Conservation (phyloP, 1,284 basidiomycete genomes). For the Malassezia psittaci region DNA sequence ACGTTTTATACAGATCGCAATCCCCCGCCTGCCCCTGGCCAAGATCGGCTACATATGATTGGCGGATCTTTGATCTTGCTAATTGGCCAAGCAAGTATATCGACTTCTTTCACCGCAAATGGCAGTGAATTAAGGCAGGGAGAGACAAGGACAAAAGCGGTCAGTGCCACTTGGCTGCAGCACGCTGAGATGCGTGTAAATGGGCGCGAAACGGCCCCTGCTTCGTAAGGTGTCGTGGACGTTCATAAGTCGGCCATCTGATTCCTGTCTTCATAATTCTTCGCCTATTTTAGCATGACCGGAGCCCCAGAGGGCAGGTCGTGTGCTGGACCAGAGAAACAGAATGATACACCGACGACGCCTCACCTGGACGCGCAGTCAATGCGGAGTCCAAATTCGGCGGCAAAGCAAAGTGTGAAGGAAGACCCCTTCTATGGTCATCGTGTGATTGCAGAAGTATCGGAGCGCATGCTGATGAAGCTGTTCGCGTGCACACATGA, state of each 20-base stretch:
- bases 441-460: conserved; percentile 6
- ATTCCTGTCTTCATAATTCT: no score
- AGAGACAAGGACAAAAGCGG: not conserved
- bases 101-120: conserved; percentile 2
- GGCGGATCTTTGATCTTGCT: not conserved
- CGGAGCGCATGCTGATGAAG: conserved; percentile 13
- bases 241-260: no score
- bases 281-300: no score
- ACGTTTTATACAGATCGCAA: no score
- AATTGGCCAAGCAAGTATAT: not conserved
- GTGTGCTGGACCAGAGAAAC: not conserved
- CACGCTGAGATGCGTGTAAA: conserved; percentile 5
- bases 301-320: no score
- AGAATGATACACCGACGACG: not conserved
- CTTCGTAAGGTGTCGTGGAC: not conserved
- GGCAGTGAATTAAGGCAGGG: conserved; percentile 7
- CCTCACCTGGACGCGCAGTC: conserved; percentile 6
- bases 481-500: conserved; percentile 11
- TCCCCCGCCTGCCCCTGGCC: not conserved
- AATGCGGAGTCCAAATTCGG: conserved; percentile 7
- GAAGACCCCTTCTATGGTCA: conserved; percentile 14
- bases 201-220: not conserved
- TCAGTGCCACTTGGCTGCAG: conserved; percentile 2
- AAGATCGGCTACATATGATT: not conserved
- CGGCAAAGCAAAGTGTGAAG: not conserved